Percentiles rank a stretch among this genome's conserved stretches.
phyloP scores from a whole-genome alignment of 495 filamentous ascomycete species.

The Immersiella caudata region DNA sequence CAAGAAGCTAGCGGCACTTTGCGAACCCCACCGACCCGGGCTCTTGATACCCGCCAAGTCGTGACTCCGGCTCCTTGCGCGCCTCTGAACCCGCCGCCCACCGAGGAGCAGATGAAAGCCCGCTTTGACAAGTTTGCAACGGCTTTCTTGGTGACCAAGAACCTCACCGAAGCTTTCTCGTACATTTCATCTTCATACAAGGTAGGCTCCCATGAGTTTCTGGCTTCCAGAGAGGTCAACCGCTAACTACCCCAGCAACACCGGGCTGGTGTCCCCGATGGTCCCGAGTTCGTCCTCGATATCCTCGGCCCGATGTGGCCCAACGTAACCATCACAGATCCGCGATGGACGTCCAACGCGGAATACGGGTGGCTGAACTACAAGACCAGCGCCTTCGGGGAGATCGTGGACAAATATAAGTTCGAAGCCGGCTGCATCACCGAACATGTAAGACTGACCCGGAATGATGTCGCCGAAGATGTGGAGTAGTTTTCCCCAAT shows the following conservation, averaged over 20 bases:
- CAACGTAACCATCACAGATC: conserved; percentile 25
- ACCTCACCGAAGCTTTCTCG: conserved; percentile 39
- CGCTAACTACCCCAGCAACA: background rate
- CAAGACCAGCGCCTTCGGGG: conserved; percentile 21
- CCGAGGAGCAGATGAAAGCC: conserved; percentile 30
- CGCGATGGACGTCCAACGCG: conserved; percentile 30
- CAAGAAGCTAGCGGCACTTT: background rate
- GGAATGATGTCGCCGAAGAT: background rate
- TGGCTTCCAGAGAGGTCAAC: too few relatives aligned
- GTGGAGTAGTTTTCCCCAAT: background rate
- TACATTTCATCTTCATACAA: conserved; percentile 36
- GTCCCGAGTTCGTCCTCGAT: conserved; percentile 19
- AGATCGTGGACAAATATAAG: conserved; percentile 34
- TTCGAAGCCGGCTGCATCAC: conserved; percentile 38
- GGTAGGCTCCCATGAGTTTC: conserved; percentile 21
- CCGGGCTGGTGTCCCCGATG: conserved; percentile 5
- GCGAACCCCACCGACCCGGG: background rate
- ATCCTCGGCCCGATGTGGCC: conserved; percentile 26
- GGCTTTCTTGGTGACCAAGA: conserved; percentile 39
- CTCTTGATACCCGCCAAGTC: conserved; percentile 2
- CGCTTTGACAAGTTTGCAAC: conserved; percentile 39
- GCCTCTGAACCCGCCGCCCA: conserved; percentile 22
- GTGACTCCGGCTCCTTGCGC: conserved; percentile 29
- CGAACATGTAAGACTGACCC: conserved; percentile 32
- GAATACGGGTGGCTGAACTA: conserved; percentile 37